Evolutionary conservation across 768 basidiomycete species (phyloP), one percentile per base, ranked within the genome.

Genomic region (Lanmaoa pseudosensibilis): DNA sequence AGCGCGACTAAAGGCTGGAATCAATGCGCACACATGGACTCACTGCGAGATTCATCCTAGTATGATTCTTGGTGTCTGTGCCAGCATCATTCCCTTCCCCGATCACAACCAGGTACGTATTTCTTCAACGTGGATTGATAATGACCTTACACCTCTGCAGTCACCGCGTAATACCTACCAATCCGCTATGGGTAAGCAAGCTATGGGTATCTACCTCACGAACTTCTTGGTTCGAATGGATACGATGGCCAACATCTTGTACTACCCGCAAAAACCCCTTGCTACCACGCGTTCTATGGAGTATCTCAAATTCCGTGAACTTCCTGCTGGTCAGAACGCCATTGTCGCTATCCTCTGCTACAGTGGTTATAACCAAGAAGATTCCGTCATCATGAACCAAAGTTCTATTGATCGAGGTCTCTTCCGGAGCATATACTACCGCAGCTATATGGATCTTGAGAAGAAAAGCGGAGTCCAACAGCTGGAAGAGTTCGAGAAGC

Each of bases 381-480:
- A 99, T 82, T 99, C 97, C 60, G 97, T 99, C 75, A 98, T 99
- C 76, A 98, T 99, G 96, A 98, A 98, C 72, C 97, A 99, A 75
- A 94, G 91, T 64, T 96, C 97, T 27, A 91, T 99, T 63, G 96
- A 99, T 69, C 91, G 97, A 56, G 96, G 97, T 56, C 81, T 99
- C 32, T 99, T 99, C 88, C 86, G 96, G 37, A 96, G 94, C 78
- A 91, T 99, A 66, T 99, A 98, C 74, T 98, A 98, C 72, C 86
- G 97, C 64, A 94, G 94, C 66, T 98, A 98, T 69, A 97, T 95
- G 88, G 97, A 99, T 73, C 81, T 94, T 50, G 97, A 98, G 78
- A 98, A 98, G 83, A 93, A 92, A 75, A 90, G 88, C 62, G 97
- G 97, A 21, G 81, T 94, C 18, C 86, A 93, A 64, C 87, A 89